Percentiles rank a stretch among this genome's conserved stretches.
Evolutionary conservation across 2,329 filamentous ascomycete genomes (phyloP).

Genomic region (Colletotrichum endophyticum): DNA sequence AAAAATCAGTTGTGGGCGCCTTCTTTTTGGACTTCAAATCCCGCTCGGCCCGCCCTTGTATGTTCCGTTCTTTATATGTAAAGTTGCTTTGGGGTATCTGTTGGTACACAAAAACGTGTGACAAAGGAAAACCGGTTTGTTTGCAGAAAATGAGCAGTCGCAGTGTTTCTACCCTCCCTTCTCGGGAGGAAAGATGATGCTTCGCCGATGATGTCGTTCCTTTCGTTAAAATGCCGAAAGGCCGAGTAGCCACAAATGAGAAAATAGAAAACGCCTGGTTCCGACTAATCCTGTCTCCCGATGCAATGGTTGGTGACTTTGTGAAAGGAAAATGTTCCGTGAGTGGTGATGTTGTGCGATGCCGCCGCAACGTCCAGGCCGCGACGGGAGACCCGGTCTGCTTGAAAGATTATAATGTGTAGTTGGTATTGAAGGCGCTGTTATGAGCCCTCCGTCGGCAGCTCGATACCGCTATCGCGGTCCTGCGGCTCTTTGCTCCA

Average conservation of each 20-base stretch:
- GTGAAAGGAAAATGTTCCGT: slow-evolving; percentile 2
- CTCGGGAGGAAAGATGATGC: background rate
- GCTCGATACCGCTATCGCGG: slow-evolving; percentile 58
- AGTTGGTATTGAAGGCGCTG: background rate
- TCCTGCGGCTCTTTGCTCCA: slow-evolving; percentile 33
- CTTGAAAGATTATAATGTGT: background rate
- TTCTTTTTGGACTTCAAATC: background rate
- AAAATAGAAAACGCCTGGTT: slow-evolving; percentile 18
- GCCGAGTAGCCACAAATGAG: background rate
- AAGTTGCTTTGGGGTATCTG: slow-evolving; percentile 22
- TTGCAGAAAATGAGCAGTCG: background rate
- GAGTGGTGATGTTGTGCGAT: slow-evolving; percentile 23
- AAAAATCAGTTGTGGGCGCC: background rate
- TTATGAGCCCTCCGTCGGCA: slow-evolving; percentile 44
- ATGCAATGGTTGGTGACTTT: background rate
- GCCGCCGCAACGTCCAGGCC: slow-evolving; percentile 17
- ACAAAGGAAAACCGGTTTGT: slow-evolving; percentile 14
- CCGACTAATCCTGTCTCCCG: slow-evolving; percentile 13
- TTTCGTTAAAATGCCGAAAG: background rate
- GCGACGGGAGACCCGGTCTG: slow-evolving; percentile 17
- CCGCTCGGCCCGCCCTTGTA: slow-evolving; percentile 6
- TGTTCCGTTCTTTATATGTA: slow-evolving; percentile 20
- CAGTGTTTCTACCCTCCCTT: background rate
- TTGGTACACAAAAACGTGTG: slow-evolving; percentile 21
- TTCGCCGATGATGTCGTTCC: slow-evolving; percentile 9